Base-by-base conservation (phyloP, 495 filamentous ascomycete species). In the Annulohypoxylon stygium region DNA sequence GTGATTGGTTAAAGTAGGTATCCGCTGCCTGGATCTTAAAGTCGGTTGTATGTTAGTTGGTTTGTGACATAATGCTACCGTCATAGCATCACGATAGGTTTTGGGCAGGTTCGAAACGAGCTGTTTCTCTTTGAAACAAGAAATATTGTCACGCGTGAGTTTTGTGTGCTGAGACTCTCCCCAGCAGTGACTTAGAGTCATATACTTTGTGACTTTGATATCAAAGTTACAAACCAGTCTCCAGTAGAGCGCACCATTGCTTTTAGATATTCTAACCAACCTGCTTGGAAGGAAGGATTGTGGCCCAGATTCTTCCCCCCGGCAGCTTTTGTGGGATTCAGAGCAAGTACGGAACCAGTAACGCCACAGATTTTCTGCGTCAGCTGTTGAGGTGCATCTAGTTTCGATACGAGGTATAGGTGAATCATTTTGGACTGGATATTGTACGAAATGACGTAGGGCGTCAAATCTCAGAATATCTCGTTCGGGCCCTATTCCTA, bases 131-230 rank as follows among this genome's bases (percentile, higher is more conserved):
- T 34, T 0, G 18, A 62, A 48, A 33, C 2, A 16, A 10, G 20
- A 23, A 7, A 62, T 11, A 1, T 33, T 62, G 6, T 33, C 20
- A 2, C 47, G 25, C 1, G 16, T 20, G 7, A 47, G 20, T 33
- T 11, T 18, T 1, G 23, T 6, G 11, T 23, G 48, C 23, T 53
- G 0, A 53, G 48, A 53, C 20, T 47, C 18, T 1, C 64, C 64
- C 64, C 64, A 67, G 36, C 51, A 67, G 36, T 67, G 64, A 12
- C 64, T 67, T 51, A 67, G 36, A 47, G 51, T 58, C 0, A 23
- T 2, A 14, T 62, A 62, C 1, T 3, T 26, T 0, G 39, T 12
- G 18, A 1, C 14, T 7, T 25, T 45, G 58, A 45, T 43, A 14
- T 25, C 39, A 8, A 18, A 45, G 36, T 8, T 10, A 41, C 5